Evolutionary conservation across 306 rosid species (phyloP).

Genomic region (Delonix regia): DNA sequence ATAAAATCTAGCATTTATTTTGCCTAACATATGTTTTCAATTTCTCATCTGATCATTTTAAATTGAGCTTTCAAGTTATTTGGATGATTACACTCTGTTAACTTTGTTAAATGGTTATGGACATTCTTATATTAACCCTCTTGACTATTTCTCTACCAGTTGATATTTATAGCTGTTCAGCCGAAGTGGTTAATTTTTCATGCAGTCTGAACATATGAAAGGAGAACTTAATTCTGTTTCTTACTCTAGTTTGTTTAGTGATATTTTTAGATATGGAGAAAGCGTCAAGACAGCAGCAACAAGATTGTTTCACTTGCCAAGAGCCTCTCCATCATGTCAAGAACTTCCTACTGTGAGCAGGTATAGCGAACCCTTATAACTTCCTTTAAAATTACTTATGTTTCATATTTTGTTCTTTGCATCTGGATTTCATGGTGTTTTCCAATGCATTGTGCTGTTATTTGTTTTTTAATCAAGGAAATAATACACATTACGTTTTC

Average conservation of each 20-base stretch:
- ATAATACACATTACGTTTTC: neutral
- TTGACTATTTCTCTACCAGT: neutral
- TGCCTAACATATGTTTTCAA: no score
- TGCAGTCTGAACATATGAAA: neutral
- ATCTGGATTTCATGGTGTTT: slow-evolving; percentile 9
- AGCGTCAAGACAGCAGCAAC: slow-evolving; percentile 61
- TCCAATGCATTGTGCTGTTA: neutral
- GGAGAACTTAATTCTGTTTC: slow-evolving; percentile 26
- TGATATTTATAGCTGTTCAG: neutral
- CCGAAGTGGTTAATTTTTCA: neutral
- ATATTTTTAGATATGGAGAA: slow-evolving; percentile 69
- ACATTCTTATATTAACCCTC: neutral
- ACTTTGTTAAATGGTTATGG: neutral
- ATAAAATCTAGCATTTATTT: no score
- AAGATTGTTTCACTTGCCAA: slow-evolving; percentile 67
- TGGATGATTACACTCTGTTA: neutral
- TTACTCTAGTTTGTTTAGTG: slow-evolving; percentile 18
- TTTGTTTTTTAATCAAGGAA: slow-evolving; percentile 23
- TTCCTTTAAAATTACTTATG: slow-evolving; percentile 17
- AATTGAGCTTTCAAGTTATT: neutral
- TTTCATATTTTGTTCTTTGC: slow-evolving; percentile 10
- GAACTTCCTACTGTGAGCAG: slow-evolving; percentile 58
- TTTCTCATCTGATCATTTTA: neutral
- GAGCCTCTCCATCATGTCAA: slow-evolving; percentile 73
- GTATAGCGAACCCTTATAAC: slow-evolving; percentile 47